These are phyloP conservation scores for Erodium maritimum DNA, from an alignment of 345 rosid genomes.

Conservation along the genomic window DNA sequence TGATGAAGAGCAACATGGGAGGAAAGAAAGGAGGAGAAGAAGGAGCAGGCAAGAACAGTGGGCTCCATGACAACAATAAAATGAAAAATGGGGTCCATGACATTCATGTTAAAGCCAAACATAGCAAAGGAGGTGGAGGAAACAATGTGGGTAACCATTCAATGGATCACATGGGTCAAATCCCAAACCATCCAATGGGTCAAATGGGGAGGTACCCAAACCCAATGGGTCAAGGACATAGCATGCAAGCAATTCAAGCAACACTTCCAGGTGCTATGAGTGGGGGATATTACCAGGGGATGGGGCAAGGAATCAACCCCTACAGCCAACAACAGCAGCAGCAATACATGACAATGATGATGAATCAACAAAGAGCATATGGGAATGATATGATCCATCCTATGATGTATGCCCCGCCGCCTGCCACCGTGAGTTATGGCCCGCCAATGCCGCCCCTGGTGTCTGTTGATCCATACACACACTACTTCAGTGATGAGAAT, in stretches of 20 bases:
- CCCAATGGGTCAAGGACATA: constrained; percentile 76
- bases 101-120: constrained; percentile 24
- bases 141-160: constrained; percentile 29
- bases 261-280: constrained; percentile 42
- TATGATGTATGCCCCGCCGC: constrained; percentile 67
- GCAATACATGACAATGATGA: constrained; percentile 58
- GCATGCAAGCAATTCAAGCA: too few relatives aligned
- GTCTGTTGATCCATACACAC: constrained; percentile 39
- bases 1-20: constrained; percentile 33
- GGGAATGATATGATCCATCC: constrained; percentile 73
- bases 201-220: constrained; percentile 23
- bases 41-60: constrained; percentile 36
- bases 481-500: constrained; percentile 87
- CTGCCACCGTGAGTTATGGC: constrained; percentile 45
- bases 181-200: constrained; percentile 11
- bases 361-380: constrained; percentile 37
- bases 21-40: constrained; percentile 31
- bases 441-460: constrained; percentile 41
- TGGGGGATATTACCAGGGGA: constrained; percentile 38
- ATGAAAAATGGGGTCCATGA: constrained; percentile 32
- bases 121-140: constrained; percentile 15
- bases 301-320: constrained; percentile 39
- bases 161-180: constrained; percentile 29
- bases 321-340: constrained; percentile 66
- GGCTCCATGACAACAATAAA: constrained; percentile 24